Evolutionary conservation across 495 filamentous ascomycete species (phyloP), one percentile per base, ranked within the genome.

Genomic region (Emericellopsis terricola): DNA sequence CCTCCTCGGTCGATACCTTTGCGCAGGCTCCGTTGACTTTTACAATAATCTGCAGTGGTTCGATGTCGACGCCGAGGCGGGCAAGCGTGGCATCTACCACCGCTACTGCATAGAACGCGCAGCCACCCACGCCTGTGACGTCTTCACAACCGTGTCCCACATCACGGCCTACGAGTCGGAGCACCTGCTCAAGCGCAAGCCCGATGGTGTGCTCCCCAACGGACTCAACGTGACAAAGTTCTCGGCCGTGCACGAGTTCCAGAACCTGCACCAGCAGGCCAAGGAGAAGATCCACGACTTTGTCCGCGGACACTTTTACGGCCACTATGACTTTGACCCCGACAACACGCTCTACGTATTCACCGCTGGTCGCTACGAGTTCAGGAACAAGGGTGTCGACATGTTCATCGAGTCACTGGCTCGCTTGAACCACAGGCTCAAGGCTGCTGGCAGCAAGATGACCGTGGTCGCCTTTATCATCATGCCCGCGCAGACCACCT

Each of bases 401-500:
- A 96, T 97, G 89, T 97, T 94, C 51, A 89, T 97, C 46, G 89
- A 97, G 51, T 87, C 83, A 0, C 62, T 97, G 28, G 89, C 89
- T 15, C 78, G 89, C 21, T 62, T 97, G 43, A 96, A 97, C 57
- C 86, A 94, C 60, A 71, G 77, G 21, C 69, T 97, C 37, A 97
- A 96, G 64, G 52, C 57, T 35, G 56, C 71, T 16, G 79, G 81
- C 13, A 94, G 85, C 40, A 89, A 86, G 56, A 92, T 71, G 46
- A 97, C 89, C 1, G 79, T 97, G 15, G 91, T 97, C n/a, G 86
- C 89, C 11, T 97, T 97, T 50, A 80, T 97, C 48, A 94, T 97
- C 51, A 92, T 96, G 85, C 91, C 91, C 3, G 89, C 89, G 2
- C 84, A 96, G 54, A 94, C 89, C n/a, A 76, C 82, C 6, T 94